Evolutionary conservation across 768 basidiomycete species (phyloP).

Genomic region (Tylopilus subfusipes): DNA sequence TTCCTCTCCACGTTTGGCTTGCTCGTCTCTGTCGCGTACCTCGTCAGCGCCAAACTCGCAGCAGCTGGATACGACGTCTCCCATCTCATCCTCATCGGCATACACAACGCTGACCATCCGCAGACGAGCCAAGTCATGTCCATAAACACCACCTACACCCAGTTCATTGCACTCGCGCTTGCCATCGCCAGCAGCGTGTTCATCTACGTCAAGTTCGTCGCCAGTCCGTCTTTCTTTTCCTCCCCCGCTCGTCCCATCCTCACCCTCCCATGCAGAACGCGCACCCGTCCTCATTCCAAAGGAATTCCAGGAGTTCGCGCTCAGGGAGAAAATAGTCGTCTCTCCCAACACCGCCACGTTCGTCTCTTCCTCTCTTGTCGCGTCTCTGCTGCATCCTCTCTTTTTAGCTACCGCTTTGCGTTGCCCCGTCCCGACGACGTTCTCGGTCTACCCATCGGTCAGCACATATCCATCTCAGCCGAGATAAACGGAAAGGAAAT

Average conservation of each 20-base stretch:
- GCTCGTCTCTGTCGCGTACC: constrained; percentile 36
- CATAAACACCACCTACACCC: constrained; percentile 24
- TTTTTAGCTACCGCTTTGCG: constrained; percentile 82
- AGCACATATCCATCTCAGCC: constrained; percentile 91
- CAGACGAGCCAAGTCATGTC: constrained; percentile 11
- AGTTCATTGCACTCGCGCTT: constrained; percentile 51
- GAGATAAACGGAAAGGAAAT: constrained; percentile 90
- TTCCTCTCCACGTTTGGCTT: constrained; percentile 44
- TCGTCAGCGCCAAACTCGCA: constrained; percentile 42
- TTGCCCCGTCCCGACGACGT: constrained; percentile 70
- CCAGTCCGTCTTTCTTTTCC: constrained; percentile 35
- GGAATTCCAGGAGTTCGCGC: constrained; percentile 78
- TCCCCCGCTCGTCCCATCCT: background rate
- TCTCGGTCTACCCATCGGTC: constrained; percentile 92
- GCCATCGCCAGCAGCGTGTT: constrained; percentile 47
- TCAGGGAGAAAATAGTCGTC: constrained; percentile 75
- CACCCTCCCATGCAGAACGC: constrained; percentile 41
- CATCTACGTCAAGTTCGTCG: constrained; percentile 50
- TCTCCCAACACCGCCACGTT: constrained; percentile 97
- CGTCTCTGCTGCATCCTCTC: background rate
- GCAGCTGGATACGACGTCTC: constrained; percentile 57
- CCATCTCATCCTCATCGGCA: constrained; percentile 61
- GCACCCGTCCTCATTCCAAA: constrained; percentile 71
- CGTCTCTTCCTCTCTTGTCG: constrained; percentile 24
- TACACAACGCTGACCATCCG: constrained; percentile 20